Base-by-base conservation (phyloP, 2,329 filamentous ascomycete genomes). In the Apiospora malaysiana region DNA sequence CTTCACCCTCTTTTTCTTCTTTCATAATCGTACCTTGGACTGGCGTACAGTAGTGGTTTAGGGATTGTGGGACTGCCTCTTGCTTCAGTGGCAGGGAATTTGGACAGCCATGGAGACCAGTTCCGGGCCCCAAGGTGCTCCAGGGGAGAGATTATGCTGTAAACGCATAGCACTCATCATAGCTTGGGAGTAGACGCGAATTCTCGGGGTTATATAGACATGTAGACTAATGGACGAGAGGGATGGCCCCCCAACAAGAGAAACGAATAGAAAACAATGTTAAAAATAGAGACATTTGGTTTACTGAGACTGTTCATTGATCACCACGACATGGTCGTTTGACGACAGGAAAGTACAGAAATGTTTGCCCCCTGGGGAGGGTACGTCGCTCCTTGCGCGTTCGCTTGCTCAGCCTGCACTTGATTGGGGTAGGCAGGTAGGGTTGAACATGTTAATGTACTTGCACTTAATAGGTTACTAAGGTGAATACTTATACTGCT, bases 161-260 rank as follows among this genome's bases (percentile, higher is more conserved):
- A 63, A 63, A 40, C n/a, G n/a, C n/a, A n/a, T 63, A 63, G 27
- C 56, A 40, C 32, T n/a, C 18, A 21, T 23, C 56, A 63, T n/a
- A 63, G 32, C 32, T 63, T 63, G 56, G 56, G 56, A n/a, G 56
- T 32, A 63, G 56, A 37, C 16, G n/a, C 18, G 56, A 40, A 32
- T 63, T 63, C 56, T 63, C 40, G 32, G 56, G 56, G 56, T 63
- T 40, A 40, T 63, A 63, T 63, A 63, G 56, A 63, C 56, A 63
- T 63, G 32, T 63, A 63, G 56, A 63, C 56, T 63, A 63, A 63
- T 63, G 56, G 56, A 63, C 16, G 56, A 12, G 56, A n/a, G 56
- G 21, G 32, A n/a, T 37, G 27, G 18, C 37, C 27, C 21, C 9
- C 32, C 10, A 45, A 63, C 32, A 63, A 9, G 51, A 59, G 51